Base-by-base conservation (phyloP, 2,329 filamentous ascomycete genomes). In the Fulvia fulva region DNA sequence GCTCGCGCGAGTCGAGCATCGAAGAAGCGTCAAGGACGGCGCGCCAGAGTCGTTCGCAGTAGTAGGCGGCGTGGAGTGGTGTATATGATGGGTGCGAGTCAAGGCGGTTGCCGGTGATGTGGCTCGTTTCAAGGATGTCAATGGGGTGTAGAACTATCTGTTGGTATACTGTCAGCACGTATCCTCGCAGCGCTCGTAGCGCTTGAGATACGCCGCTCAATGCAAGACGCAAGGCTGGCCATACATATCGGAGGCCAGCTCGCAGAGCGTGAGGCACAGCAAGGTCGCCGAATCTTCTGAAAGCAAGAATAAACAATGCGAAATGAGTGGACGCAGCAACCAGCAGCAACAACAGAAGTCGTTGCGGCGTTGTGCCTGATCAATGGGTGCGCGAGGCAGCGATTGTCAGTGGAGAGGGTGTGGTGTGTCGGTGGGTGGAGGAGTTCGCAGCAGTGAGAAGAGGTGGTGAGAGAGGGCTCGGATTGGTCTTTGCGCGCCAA, bases 321-420 rank as follows among this genome's bases (percentile, higher is more conserved):
- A 59, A 64, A 64, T 44, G 62, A 64, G 56, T 53, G 62, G 62
- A 64, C 62, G 62, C 62, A 60, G 52, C 55, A 56, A 60, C 47
- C 49, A n/a, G 57, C 60, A 49, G 50, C 32, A 25, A 57, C 56
- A 53, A 56, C 58, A 51, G n/a, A n/a, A n/a, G n/a, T n/a, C 28
- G 50, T 54, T 12, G 23, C 9, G 25, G 45, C 53, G 22, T 26
- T 23, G 21, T 23, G 19, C 22, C 14, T 23, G 44, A 47, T 32
- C 28, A 32, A 32, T n/a, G n/a, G 41, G 41, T 44, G 41, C 41
- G 41, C 41, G 41, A 44, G 16, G 41, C 41, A 22, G 45, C 45
- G 25, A 47, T 14, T n/a, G 19, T 26, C 14, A 16, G 45, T 26
- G 16, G 25, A 56, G 32, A 54, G 61, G 45, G 28, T 46, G 52